phyloP scores from a whole-genome alignment of 768 basidiomycete genomes.

The Royoungia palumana region DNA sequence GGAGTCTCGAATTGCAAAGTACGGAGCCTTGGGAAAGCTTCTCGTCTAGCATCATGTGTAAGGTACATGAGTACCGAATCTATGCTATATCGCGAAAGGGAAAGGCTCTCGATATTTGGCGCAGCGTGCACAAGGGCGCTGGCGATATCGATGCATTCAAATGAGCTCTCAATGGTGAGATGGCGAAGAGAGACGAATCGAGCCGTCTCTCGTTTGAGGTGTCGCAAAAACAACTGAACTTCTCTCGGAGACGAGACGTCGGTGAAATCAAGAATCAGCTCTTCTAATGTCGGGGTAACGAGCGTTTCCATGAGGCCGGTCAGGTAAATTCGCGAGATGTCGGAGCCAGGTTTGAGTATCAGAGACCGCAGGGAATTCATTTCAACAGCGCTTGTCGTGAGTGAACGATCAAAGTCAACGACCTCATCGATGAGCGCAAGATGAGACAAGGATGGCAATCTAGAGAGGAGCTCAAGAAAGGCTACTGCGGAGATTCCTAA shows the following conservation, averaged over 20 bases:
- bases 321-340: slow-evolving; percentile 28
- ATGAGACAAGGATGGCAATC: slow-evolving; percentile 19
- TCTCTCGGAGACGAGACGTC: slow-evolving; percentile 25
- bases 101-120: slow-evolving; percentile 22
- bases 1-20: slow-evolving; percentile 21
- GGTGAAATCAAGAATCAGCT: slow-evolving; percentile 26
- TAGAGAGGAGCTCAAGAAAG: slow-evolving; percentile 24
- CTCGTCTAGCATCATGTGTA: slow-evolving; percentile 23
- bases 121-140: slow-evolving; percentile 23
- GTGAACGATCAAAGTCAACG: slow-evolving; percentile 24
- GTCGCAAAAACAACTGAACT: slow-evolving; percentile 26
- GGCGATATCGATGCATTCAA: slow-evolving; percentile 22
- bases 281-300: slow-evolving; percentile 22
- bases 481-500: slow-evolving; percentile 18
- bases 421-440: slow-evolving; percentile 26
- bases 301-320: slow-evolving; percentile 23
- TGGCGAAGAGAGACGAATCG: slow-evolving; percentile 24
- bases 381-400: slow-evolving; percentile 8
- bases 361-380: slow-evolving; percentile 20
- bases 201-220: slow-evolving; percentile 26
- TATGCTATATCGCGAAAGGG: slow-evolving; percentile 24
- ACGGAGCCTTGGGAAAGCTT: slow-evolving; percentile 24
- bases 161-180: slow-evolving; percentile 23
- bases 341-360: slow-evolving; percentile 23
- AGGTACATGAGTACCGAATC: slow-evolving; percentile 25